Evolutionary conservation across 306 rosid species (phyloP), one percentile per base, ranked within the genome.

Genomic region (Pyrus bretschneideri): DNA sequence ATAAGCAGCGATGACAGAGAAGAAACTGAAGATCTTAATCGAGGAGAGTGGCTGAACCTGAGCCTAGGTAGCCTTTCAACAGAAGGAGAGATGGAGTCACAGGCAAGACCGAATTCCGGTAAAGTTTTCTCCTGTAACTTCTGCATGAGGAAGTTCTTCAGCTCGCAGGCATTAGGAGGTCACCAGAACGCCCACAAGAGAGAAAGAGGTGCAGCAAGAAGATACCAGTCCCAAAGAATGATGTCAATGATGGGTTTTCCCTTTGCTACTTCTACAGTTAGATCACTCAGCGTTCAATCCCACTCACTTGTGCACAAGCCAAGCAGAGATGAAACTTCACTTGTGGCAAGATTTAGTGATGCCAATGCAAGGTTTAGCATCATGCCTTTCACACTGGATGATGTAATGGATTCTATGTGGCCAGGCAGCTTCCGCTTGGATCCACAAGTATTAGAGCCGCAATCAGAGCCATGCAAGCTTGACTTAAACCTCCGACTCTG

Each of bases 171-270:
- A 60, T 78, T 96, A 76, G 99, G 99, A 35, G 99, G 98, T 46
- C 99, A 92, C 77, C 98, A 92, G 78, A 96, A 96, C 63, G 99
- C 98, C 23, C 98, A 96, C 86, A 92, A 92, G 82, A 93, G 98
- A 72, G 98, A 92, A 73, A 87, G 99, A 82, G 97, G 97, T 17
- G 99, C 93, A 57, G 90, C 93, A 10, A 89, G 91, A 85, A 93
- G 96, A 84, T 89, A 85, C 75, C 98, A 89, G 67, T 81, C 98
- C 44, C 97, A 90, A 79, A 84, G 89, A 81, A 79, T 89, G 83
- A 88, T 85, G 91, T 75, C 90, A 27, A 80, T 86, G 84, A 82
- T 90, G 89, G 91, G 92, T 2, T 80, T 88, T 69, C 83, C 91
- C 57, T 62, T 81, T 57, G 84, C 63, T 80, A 79, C 79, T 45